These are phyloP conservation scores for Coniochaeta sp. DNA, from an alignment of 2,329 filamentous ascomycete genomes.

Conservation along the genomic window DNA sequence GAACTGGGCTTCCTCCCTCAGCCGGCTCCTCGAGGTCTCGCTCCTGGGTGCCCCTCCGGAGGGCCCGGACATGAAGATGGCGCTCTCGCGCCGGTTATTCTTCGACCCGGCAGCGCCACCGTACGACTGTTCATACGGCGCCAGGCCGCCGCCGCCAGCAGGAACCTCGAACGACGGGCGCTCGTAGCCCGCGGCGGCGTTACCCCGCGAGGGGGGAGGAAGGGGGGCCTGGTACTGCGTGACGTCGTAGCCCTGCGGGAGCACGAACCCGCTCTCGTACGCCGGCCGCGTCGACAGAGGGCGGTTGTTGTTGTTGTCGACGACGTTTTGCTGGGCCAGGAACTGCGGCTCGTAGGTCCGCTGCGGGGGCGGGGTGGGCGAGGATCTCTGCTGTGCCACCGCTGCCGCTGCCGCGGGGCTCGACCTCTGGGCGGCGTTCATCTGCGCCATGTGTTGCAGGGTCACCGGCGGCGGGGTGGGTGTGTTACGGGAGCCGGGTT, in stretches of 20 bases:
- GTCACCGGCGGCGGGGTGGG: constrained; percentile 40
- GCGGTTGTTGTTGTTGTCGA: constrained; percentile 18
- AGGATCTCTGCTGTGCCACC: constrained; percentile 13
- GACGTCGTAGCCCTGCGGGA: constrained; percentile 27
- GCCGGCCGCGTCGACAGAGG: constrained; percentile 29
- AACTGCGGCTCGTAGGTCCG: constrained; percentile 38
- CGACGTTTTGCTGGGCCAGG: constrained; percentile 24
- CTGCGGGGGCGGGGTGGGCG: constrained; percentile 37
- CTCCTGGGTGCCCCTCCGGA: constrained; percentile 38
- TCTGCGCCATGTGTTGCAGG: constrained; percentile 21
- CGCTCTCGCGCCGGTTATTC: constrained; percentile 49
- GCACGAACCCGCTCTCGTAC: constrained; percentile 35
- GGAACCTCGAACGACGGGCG: constrained; percentile 24
- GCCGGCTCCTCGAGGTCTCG: constrained; percentile 44
- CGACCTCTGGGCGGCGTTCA: constrained; percentile 18
- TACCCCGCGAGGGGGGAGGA: not conserved
- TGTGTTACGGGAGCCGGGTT: constrained; percentile 29
- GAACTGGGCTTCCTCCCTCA: constrained; percentile 45
- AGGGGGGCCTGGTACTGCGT: constrained; percentile 13
- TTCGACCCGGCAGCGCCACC: constrained; percentile 20
- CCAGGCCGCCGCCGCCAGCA: constrained; percentile 14
- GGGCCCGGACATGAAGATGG: constrained; percentile 40
- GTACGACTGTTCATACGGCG: constrained; percentile 27
- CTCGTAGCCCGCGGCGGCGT: constrained; percentile 22
- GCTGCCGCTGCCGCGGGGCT: no score